Base-by-base conservation (phyloP, 345 rosid genomes). In the Eutrema japonicum region DNA sequence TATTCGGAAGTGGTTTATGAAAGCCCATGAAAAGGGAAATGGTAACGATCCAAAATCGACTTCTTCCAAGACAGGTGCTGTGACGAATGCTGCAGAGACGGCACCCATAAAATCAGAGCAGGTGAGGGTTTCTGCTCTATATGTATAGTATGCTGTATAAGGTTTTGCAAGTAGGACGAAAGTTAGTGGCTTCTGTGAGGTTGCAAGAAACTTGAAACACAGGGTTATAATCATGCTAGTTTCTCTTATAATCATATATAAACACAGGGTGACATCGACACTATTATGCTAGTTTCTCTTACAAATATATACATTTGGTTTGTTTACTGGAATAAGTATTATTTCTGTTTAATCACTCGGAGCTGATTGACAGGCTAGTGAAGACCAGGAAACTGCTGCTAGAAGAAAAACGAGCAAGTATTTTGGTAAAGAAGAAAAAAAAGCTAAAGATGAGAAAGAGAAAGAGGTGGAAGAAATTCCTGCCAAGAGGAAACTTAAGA, bases 1-100 rank as follows among this genome's bases (percentile, higher is more conserved):
- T 83, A 95, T 95, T 75, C 83, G 99, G 80, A 95, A 92, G 77
- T 95, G 99, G 99, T 86, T 95, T 41, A 80, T 92, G 94, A 95
- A 92, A 86, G 78, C 99, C 1, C 99, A 95, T 72, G 87, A 84
- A n/a, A 91, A 87, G 73, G 87, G 84, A 51, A 86, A 79, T 67
- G 88, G 73, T 47, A 75, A 16, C 77, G 82, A 83, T 14, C 62
- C 82, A 4, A 82, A 74, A 74, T 66, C 76, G 14, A 80, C 74
- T 12, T 73, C 80, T 46, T 36, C 88, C 45, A 76, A 82, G 66
- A 18, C 79, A 8, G 85, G 75, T 55, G 64, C 51, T 78, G 79
- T 72, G 12, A 63, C 70, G 3, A 80, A 68, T 78, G 74, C 75
- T 50, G 77, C 72, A 42, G 80, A 81, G 46, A 33, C 88, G 29